Evolutionary conservation across 148 eudicot genomes (phyloP).

Genomic region (Rhododendron molle): DNA sequence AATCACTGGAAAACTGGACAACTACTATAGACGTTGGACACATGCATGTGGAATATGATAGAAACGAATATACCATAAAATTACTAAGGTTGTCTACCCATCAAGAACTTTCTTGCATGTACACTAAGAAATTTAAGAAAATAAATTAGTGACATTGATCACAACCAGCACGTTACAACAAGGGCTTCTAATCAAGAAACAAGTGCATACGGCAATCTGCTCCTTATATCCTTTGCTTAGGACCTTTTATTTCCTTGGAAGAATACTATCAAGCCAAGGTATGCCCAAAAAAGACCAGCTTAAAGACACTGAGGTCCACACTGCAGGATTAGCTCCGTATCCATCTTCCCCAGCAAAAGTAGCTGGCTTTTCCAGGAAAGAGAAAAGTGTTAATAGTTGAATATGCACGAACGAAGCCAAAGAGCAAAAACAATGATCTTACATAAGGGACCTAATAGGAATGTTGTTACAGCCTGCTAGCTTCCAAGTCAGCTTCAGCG

Average conservation of each 20-base stretch:
- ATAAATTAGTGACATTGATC: background rate
- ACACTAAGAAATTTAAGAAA: background rate
- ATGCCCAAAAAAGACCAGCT: background rate
- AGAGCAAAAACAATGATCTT: background rate
- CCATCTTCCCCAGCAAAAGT: background rate
- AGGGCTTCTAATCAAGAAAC: background rate
- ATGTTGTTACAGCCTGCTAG: background rate
- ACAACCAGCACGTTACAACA: background rate
- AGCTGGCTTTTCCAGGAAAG: background rate
- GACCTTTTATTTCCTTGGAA: background rate
- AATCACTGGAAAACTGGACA: background rate
- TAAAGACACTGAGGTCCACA: background rate
- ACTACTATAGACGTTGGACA: background rate
- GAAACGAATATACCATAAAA: background rate
- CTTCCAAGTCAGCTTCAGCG: background rate
- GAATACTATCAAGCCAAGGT: background rate
- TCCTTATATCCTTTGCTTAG: background rate
- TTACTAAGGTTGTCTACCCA: background rate
- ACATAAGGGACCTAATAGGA: background rate
- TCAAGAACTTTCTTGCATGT: background rate
- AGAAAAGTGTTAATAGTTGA: background rate
- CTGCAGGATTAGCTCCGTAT: background rate
- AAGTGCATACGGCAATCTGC: background rate
- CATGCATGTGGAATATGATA: background rate
- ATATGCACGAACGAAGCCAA: background rate